phyloP scores from a whole-genome alignment of 805 yeast species.

The Phaffomyces opuntiae region DNA sequence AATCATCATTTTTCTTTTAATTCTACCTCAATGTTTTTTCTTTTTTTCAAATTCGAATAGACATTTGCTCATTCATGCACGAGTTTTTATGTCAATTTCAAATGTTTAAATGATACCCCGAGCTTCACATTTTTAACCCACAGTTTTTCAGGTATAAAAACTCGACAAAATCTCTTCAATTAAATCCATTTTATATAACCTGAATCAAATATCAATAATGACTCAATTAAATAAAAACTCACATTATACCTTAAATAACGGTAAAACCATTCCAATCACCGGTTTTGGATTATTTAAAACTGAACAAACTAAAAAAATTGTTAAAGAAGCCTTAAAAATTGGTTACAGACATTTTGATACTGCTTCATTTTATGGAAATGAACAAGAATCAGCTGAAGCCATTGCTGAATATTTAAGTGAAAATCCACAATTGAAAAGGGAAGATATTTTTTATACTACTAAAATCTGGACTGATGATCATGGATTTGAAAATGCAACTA shows the following conservation, averaged over 20 bases:
- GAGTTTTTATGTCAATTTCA: no score
- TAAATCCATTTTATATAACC: no score
- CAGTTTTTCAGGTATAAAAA: no score
- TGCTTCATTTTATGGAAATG: slow-evolving; percentile 63
- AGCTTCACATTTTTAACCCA: no score
- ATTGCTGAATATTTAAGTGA: slow-evolving; percentile 42
- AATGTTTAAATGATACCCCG: no score
- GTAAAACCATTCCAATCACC: slow-evolving; percentile 52
- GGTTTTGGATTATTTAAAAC: slow-evolving; percentile 63
- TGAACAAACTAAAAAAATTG: slow-evolving; percentile 33
- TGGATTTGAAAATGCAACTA: slow-evolving; percentile 49
- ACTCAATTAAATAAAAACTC: slow-evolving; percentile 9
- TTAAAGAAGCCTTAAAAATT: slow-evolving; percentile 50
- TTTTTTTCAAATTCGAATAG: no score
- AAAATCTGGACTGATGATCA: slow-evolving; percentile 51
- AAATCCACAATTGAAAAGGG: slow-evolving; percentile 45
- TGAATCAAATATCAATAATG: neutral
- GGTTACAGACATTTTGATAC: slow-evolving; percentile 75
- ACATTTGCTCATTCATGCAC: no score
- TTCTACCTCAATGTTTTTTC: no score
- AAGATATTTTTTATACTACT: slow-evolving; percentile 62
- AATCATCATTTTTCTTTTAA: no score
- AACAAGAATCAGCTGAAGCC: slow-evolving; percentile 59
- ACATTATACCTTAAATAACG: slow-evolving; percentile 41
- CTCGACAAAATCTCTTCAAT: no score